Conservation (phyloP, 441 rosid species). For the Erysimum pusillum region DNA sequence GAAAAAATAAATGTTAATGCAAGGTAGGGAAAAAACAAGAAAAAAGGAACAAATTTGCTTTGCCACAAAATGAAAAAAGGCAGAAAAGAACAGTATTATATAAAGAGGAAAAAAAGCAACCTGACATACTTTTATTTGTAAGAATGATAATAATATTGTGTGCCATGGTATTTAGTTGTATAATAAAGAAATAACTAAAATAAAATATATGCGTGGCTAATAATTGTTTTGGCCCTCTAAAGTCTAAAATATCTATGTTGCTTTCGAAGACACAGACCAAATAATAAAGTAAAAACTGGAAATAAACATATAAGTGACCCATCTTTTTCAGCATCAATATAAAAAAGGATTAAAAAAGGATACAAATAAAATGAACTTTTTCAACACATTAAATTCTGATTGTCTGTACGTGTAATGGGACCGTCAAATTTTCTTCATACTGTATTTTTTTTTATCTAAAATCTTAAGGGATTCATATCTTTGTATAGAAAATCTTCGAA, state of each 20-base stretch:
- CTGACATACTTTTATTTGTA: constrained; percentile 33
- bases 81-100: constrained; percentile 37
- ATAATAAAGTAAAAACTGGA: constrained; percentile 27
- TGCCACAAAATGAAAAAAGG: constrained; percentile 39
- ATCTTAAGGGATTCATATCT: neutral
- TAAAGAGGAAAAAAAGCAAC: constrained; percentile 34
- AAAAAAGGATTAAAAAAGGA: constrained; percentile 17
- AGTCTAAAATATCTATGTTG: constrained; percentile 63
- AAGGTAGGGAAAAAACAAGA: constrained; percentile 25
- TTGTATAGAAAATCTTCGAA: neutral
- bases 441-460: constrained; percentile 6
- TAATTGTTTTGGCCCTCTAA: constrained; percentile 35
- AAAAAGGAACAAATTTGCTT: constrained; percentile 24
- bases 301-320: constrained; percentile 31
- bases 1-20: neutral
- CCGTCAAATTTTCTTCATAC: neutral
- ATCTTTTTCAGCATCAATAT: constrained; percentile 34
- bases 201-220: constrained; percentile 35
- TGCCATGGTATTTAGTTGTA: neutral
- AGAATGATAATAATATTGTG: constrained; percentile 16
- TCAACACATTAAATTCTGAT: constrained; percentile 25
- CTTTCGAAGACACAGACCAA: constrained; percentile 47
- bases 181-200: neutral
- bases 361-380: constrained; percentile 21
- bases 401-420: constrained; percentile 35